These are phyloP conservation scores for Microsporum ferrugineum DNA, from an alignment of 2,329 filamentous ascomycete genomes.

Conservation along the genomic window DNA sequence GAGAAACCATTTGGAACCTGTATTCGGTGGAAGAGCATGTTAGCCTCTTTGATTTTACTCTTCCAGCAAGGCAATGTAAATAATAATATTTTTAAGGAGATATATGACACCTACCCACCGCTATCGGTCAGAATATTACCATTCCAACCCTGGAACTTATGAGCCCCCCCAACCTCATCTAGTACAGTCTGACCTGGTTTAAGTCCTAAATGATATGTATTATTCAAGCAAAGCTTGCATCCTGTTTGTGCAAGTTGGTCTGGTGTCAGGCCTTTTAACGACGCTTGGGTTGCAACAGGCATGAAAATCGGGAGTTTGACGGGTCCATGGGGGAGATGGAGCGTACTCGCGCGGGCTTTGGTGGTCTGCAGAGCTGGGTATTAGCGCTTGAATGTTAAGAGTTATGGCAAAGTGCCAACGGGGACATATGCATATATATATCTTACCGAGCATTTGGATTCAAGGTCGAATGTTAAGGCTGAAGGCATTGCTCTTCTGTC, in stretches of 20 bases:
- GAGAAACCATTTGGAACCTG: conserved; percentile 97
- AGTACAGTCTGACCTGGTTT: conserved; percentile 88
- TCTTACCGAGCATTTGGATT: conserved; percentile 68
- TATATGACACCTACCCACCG: conserved; percentile 33
- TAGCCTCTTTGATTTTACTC: not conserved
- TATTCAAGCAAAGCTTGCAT: conserved; percentile 88
- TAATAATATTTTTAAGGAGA: not conserved
- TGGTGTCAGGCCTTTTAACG: conserved; percentile 85
- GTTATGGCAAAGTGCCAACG: not conserved
- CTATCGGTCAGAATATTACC: conserved; percentile 79
- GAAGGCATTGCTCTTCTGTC: conserved; percentile 37
- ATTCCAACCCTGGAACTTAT: conserved; percentile 89
- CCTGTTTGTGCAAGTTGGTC: conserved; percentile 82
- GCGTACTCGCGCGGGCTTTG: conserved; percentile 76
- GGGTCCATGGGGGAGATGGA: conserved; percentile 81
- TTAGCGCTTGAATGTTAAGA: not conserved
- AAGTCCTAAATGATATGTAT: conserved; percentile 91
- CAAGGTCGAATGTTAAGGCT: conserved; percentile 66
- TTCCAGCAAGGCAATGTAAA: not conserved
- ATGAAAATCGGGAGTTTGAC: conserved; percentile 92
- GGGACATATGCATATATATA: not conserved
- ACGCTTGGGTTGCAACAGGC: conserved; percentile 95
- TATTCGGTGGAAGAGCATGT: not conserved
- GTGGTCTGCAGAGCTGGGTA: conserved; percentile 57
- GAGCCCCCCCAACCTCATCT: conserved; percentile 78